Conservation (phyloP, 305 asterid species). For the Fraxinus latifolia region DNA sequence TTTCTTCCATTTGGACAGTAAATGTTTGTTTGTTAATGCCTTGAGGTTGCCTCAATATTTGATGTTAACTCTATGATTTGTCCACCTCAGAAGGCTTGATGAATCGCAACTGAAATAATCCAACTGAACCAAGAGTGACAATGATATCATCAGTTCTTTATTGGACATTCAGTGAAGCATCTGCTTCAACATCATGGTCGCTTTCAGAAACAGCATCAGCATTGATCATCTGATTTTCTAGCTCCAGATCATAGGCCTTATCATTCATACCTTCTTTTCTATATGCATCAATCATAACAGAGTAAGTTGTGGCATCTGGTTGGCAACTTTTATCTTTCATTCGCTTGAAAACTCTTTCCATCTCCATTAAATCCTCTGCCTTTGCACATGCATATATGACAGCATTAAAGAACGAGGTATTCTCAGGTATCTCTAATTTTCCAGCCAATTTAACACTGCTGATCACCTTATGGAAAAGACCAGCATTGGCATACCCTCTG, state of each 20-base stretch:
- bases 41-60: neutral
- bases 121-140: neutral
- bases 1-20: neutral
- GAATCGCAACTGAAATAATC: neutral
- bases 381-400: conserved; percentile 75
- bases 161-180: conserved; percentile 19
- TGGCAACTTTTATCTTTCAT: conserved; percentile 66
- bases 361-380: conserved; percentile 85
- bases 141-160: conserved; percentile 14
- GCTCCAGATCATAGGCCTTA: conserved; percentile 70
- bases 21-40: conserved; percentile 12
- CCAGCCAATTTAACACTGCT: conserved; percentile 71
- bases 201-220: conserved; percentile 27
- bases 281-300: conserved; percentile 75
- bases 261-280: conserved; percentile 81
- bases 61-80: neutral
- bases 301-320: conserved; percentile 64
- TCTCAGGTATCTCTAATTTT: conserved; percentile 77
- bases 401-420: conserved; percentile 74
- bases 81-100: neutral
- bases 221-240: conserved; percentile 39
- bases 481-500: conserved; percentile 81
- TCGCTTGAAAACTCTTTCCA: conserved; percentile 81
- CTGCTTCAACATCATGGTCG: conserved; percentile 29
- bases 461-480: conserved; percentile 79